Evolutionary conservation across 2,329 filamentous ascomycete species (phyloP).

Genomic region (Aspergillus niger): DNA sequence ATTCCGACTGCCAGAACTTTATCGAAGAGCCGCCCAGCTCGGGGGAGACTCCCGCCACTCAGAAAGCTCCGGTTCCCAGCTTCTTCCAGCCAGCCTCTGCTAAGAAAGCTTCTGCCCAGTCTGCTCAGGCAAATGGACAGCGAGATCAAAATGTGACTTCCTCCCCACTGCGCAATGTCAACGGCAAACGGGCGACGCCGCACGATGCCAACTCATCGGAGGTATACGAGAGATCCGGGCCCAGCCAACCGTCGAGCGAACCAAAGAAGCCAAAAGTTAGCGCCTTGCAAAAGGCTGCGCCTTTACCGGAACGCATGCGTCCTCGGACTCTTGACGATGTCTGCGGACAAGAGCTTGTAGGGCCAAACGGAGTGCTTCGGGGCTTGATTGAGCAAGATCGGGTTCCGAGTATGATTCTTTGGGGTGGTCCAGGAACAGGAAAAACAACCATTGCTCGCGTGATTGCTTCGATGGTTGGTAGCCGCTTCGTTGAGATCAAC

Average conservation of each 20-base stretch:
- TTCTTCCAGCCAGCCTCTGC: slow-evolving; percentile 59
- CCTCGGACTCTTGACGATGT: slow-evolving; percentile 82
- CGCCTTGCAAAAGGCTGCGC: slow-evolving; percentile 69
- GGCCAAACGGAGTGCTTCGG: slow-evolving; percentile 77
- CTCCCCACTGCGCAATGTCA: slow-evolving; percentile 29
- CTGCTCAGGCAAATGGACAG: slow-evolving; percentile 26
- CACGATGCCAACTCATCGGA: slow-evolving; percentile 28
- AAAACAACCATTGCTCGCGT: slow-evolving; percentile 79
- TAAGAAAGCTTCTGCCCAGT: slow-evolving; percentile 42
- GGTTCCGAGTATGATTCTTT: slow-evolving; percentile 93
- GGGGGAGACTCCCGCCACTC: slow-evolving; percentile 37
- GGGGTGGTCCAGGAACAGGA: slow-evolving; percentile 56
- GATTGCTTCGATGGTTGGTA: slow-evolving; percentile 78
- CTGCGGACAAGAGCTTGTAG: slow-evolving; percentile 88
- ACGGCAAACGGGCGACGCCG: slow-evolving; percentile 37
- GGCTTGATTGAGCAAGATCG: slow-evolving; percentile 82
- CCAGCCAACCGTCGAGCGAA: slow-evolving; percentile 34
- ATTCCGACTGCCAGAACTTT: slow-evolving; percentile 74
- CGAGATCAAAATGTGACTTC: slow-evolving; percentile 26
- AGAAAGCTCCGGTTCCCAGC: slow-evolving; percentile 48
- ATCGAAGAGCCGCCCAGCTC: slow-evolving; percentile 57
- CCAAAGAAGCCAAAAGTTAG: slow-evolving; percentile 68
- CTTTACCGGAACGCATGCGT: slow-evolving; percentile 91
- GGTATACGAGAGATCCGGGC: slow-evolving; percentile 22
- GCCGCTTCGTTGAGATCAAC: slow-evolving; percentile 93